Evolutionary conservation across 306 rosid species (phyloP), one percentile per base, ranked within the genome.

Genomic region (Dalbergia oliveri): DNA sequence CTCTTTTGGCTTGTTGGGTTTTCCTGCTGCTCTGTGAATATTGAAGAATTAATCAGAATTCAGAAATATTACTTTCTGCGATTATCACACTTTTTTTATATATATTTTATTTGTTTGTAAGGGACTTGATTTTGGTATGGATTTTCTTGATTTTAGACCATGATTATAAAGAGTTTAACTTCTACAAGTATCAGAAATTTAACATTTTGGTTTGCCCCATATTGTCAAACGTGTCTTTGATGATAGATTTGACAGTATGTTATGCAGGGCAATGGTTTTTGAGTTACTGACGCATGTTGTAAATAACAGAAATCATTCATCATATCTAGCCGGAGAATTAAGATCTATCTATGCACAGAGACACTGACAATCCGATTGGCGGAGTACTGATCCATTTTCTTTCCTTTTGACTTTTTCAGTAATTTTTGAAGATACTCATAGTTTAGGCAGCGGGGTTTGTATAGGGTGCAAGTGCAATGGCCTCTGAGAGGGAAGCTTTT

Each of bases 401-500:
- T 57, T n/a, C 73, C 49, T 9, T 70, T 33, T 39, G 60, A 21
- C 50, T 71, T 77, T 21, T 75, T 26, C 77, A 3, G 73, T 75
- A 65, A 78, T 76, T 73, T 81, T 50, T 51, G 61, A 79, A 81
- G 83, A 75, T 85, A 57, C 14, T 9, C 7, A 47, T 87, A 73
- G 63, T 78, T 87, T 63, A 72, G 58, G 62, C 18, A 18, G 60
- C n/a, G 34, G 59, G 41, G 39, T 11, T 6, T 41, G 49, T 19
- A 18, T 47, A 39, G 34, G 76, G 54, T 71, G 62, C 59, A 81
- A 95, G 54, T 71, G 62, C 59, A 81, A 95, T 89, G 98, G 88
- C 86, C 11, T 89, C 90, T 56, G 94, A 90, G 89, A 93, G 97
- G 87, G 92, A 95, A 81, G 15, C 73, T 59, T 93, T 93, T 85